phyloP scores from a whole-genome alignment of 2,329 filamentous ascomycete species.

The Fusarium dimerum region DNA sequence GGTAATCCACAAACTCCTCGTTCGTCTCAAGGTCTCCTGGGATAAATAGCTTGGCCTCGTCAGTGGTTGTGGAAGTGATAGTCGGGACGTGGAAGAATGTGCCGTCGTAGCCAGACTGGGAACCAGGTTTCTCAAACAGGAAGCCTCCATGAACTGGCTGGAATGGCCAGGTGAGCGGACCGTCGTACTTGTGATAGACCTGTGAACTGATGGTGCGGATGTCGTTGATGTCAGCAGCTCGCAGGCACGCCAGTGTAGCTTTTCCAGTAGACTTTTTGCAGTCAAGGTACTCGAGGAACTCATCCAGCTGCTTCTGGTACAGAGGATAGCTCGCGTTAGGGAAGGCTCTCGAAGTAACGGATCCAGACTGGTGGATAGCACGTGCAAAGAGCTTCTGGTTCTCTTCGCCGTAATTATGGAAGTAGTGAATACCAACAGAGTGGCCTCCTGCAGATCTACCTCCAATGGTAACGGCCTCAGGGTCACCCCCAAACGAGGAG shows the following conservation, averaged over 20 bases:
- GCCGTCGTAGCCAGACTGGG: constrained; percentile 38
- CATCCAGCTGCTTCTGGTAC: constrained; percentile 34
- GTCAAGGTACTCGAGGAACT: constrained; percentile 30
- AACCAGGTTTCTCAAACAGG: constrained; percentile 48
- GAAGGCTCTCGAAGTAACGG: constrained; percentile 39
- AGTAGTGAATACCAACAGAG: constrained; percentile 40
- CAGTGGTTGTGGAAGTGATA: constrained; percentile 38
- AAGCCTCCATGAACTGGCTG: constrained; percentile 48
- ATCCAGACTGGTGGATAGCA: constrained; percentile 40
- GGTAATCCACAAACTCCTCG: constrained; percentile 37
- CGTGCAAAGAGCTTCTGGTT: constrained; percentile 34
- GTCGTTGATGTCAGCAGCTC: constrained; percentile 34
- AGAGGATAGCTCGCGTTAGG: constrained; percentile 36
- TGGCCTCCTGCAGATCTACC: constrained; percentile 55
- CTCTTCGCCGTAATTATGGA: constrained; percentile 38
- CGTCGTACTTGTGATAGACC: constrained; percentile 39
- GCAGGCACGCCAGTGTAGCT: constrained; percentile 41
- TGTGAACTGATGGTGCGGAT: constrained; percentile 41
- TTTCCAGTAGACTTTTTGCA: constrained; percentile 32
- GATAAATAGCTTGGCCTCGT: constrained; percentile 38
- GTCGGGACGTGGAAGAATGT: constrained; percentile 39
- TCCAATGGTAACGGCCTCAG: constrained; percentile 51
- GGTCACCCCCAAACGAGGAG: constrained; percentile 54
- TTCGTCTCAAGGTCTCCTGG: constrained; percentile 37
- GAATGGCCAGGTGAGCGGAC: constrained; percentile 48